phyloP scores from a whole-genome alignment of 192 early-diverging fungal species.

The Funneliformis geosporum region DNA sequence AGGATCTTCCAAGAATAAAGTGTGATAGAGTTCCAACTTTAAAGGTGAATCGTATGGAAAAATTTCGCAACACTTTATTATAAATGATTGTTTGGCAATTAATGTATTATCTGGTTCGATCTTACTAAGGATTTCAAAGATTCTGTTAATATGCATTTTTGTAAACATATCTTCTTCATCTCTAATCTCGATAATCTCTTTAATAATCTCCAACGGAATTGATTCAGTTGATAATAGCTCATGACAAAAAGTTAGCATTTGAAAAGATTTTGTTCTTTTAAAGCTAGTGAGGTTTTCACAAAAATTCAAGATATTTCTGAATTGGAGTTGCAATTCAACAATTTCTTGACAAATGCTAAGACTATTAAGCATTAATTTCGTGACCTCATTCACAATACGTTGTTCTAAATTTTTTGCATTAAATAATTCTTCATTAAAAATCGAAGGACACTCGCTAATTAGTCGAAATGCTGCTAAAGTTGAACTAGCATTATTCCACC shows the following conservation, averaged over 20 bases:
- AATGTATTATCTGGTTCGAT: neutral
- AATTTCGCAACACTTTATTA: slow-evolving; percentile 9
- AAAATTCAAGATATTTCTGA: slow-evolving; percentile 13
- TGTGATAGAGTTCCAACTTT: neutral
- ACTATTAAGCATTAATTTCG: neutral
- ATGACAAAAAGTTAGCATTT: slow-evolving; percentile 16
- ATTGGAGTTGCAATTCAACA: slow-evolving; percentile 3
- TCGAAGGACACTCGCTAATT: neutral
- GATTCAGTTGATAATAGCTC: slow-evolving; percentile 26
- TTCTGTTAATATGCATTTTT: neutral
- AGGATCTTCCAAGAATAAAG: slow-evolving; percentile 1
- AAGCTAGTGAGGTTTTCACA: neutral
- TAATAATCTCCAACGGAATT: neutral
- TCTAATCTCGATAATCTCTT: neutral
- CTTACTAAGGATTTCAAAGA: slow-evolving; percentile 5
- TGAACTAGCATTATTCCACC: slow-evolving; percentile 26
- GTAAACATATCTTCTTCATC: neutral
- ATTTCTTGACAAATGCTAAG: neutral
- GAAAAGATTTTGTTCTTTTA: neutral
- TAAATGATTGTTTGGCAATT: slow-evolving; percentile 4
- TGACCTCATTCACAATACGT: neutral
- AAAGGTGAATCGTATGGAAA: slow-evolving; percentile 2
- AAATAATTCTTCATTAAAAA: neutral
- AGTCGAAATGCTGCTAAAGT: slow-evolving; percentile 22
- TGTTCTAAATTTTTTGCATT: slow-evolving; percentile 12